phyloP scores from a whole-genome alignment of 495 filamentous ascomycete species.

The Hypoxylon rickii region DNA sequence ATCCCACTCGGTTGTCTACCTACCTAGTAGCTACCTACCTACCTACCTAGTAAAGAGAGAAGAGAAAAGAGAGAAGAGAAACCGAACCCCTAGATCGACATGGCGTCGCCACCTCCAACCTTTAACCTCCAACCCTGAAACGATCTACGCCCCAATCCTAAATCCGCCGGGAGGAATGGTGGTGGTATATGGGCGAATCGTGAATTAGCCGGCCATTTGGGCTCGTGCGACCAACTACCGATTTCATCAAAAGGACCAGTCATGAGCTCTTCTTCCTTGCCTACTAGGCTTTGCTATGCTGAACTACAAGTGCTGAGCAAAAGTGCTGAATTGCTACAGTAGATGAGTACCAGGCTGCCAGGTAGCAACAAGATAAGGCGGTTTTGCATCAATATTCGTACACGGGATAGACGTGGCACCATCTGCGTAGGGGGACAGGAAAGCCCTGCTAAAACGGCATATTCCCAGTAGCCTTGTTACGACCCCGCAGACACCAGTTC shows the following conservation, averaged over 20 bases:
- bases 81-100: constrained; percentile 12
- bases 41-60: not conserved
- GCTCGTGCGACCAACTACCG: constrained; percentile 15
- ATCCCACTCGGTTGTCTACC: too few species aligned
- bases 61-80: not conserved
- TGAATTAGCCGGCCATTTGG: too few species aligned
- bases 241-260: constrained; percentile 1
- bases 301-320: not conserved
- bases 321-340: too few species aligned
- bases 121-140: constrained; percentile 7
- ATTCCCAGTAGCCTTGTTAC: constrained; percentile 6
- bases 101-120: constrained; percentile 4
- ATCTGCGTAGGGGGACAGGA: constrained; percentile 27
- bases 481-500: not conserved
- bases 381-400: not conserved
- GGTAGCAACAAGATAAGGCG: too few species aligned
- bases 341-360: too few species aligned
- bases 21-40: not conserved
- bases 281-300: not conserved
- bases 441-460: constrained; percentile 17
- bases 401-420: constrained; percentile 25
- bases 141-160: constrained; percentile 17
- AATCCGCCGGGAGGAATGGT: not conserved
- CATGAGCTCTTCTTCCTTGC: not conserved
- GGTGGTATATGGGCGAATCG: not conserved